These are phyloP conservation scores for Nakazawaea anatomiae DNA, from an alignment of 805 yeast genomes.

Conservation along the genomic window DNA sequence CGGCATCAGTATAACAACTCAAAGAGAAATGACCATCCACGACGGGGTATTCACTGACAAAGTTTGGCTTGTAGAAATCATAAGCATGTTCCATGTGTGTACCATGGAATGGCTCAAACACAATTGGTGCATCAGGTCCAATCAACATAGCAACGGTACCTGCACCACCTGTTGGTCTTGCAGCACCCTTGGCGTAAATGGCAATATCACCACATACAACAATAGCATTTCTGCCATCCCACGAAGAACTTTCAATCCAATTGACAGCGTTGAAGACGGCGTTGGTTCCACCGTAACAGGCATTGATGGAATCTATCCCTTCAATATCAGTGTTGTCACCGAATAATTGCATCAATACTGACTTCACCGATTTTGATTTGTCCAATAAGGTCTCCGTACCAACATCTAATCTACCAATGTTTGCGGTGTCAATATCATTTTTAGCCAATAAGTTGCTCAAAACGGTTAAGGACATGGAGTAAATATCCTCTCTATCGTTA, in stretches of 20 bases:
- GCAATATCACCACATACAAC: slow-evolving; percentile 98
- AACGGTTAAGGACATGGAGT: slow-evolving; percentile 91
- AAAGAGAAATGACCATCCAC: slow-evolving; percentile 97
- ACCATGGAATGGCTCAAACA: slow-evolving; percentile 84
- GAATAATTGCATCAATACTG: slow-evolving; percentile 91
- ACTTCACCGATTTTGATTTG: slow-evolving; percentile 94
- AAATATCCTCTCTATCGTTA: slow-evolving; percentile 95
- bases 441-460: slow-evolving; percentile 69
- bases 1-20: slow-evolving; percentile 88
- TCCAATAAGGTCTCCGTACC: slow-evolving; percentile 97
- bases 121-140: slow-evolving; percentile 98
- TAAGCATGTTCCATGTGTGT: slow-evolving; percentile 95
- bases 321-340: slow-evolving; percentile 87
- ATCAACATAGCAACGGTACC: slow-evolving; percentile 92
- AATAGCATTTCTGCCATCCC: slow-evolving; percentile 98
- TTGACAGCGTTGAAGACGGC: slow-evolving; percentile 90
- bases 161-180: slow-evolving; percentile 99
- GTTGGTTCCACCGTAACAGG: slow-evolving; percentile 97
- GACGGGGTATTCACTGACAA: slow-evolving; percentile 91
- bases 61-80: slow-evolving; percentile 97
- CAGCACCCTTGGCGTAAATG: slow-evolving; percentile 93
- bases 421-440: slow-evolving; percentile 73
- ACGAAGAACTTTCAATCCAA: slow-evolving; percentile 92
- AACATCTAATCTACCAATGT: slow-evolving; percentile 92
- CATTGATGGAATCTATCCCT: slow-evolving; percentile 94